Base-by-base conservation (phyloP, 805 yeast species). In the Ogataea paradorogensis region DNA sequence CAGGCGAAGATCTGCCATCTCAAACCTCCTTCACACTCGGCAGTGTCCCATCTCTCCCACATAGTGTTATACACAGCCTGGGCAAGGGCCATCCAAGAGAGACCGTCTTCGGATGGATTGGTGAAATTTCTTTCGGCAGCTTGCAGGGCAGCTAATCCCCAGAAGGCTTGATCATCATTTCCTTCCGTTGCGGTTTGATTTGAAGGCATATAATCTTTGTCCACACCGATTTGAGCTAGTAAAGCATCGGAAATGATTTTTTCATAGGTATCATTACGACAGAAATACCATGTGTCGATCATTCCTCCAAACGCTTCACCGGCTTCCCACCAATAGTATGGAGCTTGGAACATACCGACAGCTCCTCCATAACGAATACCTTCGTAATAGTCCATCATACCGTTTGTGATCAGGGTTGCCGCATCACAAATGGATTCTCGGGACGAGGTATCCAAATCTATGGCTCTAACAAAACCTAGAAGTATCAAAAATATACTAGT, bases 251-350 rank as follows among this genome's bases (percentile, higher is more conserved):
- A 74, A 43, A 88, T 67, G 13, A 75, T 40, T 2, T 69, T 66
- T 39, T 75, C 78, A 53, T 72, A 84, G 1, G 89, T 75, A 46
- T 72, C 73, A 62, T 90, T 82, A 33, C 78, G 69, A 61, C 91
- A 83, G 52, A 78, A 74, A 51, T 65, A 78, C 69, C 85, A 74
- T 56, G 80, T 84, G 61, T 88, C 95, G 27, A 91, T 58, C 66
- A 85, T 59, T 24, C 76, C 68, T 8, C 82, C 83, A 68, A 73
- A 72, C 1, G 84, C 88, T 41, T 85, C 93, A 51, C 95, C 95
- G 22, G 93, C 89, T 63, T 84, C 85, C 95, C 95, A 85, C 95
- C 95, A 85, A 66, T 84, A 85, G 70, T 85, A 85, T 2, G 95
- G 95, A 49, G 62, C 50, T 9, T 74, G 67, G 59, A 85, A 82